Evolutionary conservation across 768 basidiomycete species (phyloP).

Genomic region (Suillus placidus): DNA sequence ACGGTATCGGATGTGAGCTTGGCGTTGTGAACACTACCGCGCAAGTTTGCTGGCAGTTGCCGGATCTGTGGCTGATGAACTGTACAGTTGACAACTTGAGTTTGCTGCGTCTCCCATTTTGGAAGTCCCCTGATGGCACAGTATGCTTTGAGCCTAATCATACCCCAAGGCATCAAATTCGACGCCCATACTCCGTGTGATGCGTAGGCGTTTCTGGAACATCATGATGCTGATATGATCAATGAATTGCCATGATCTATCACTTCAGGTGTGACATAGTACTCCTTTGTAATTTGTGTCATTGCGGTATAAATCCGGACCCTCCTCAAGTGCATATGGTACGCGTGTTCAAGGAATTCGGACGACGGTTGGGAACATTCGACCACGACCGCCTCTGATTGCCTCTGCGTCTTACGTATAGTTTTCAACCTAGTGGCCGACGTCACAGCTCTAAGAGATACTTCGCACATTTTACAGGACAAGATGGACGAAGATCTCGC

Average conservation of each 20-base stretch:
- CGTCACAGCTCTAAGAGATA: background rate
- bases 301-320: background rate
- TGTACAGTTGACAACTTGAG: slow-evolving; percentile 26
- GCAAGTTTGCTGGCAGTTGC: slow-evolving; percentile 26
- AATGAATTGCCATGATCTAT: background rate
- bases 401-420: background rate
- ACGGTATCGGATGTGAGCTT: slow-evolving; percentile 13
- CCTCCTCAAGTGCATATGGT: background rate
- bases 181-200: background rate
- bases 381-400: background rate
- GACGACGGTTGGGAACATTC: slow-evolving; percentile 8
- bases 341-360: slow-evolving; percentile 15
- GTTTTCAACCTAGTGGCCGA: background rate
- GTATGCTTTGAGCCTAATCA: background rate
- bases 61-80: slow-evolving; percentile 34
- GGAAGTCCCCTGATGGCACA: slow-evolving; percentile 19
- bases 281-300: background rate
- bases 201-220: background rate
- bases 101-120: slow-evolving; percentile 8
- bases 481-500: background rate
- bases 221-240: background rate
- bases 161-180: background rate
- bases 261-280: background rate
- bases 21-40: background rate
- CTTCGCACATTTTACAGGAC: background rate